Evolutionary conservation across 139 green algal genomes (phyloP), one percentile per base, ranked within the genome.

Genomic region (Choricystis sp.): DNA sequence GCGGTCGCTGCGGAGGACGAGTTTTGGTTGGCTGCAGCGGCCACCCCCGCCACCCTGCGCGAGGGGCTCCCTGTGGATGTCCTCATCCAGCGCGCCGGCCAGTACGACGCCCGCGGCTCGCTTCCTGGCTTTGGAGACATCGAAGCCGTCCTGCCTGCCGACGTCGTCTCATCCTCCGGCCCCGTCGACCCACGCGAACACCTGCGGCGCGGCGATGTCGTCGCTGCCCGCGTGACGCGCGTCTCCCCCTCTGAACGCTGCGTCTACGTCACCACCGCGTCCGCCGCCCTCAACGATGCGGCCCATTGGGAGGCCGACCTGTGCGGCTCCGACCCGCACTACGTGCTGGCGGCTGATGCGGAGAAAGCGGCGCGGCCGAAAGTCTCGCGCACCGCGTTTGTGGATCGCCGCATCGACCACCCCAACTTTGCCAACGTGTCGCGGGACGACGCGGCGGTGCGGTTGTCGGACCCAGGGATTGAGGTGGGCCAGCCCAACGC

Each of bases 21-120:
- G 19, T 86, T 90, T 66, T 89, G 69, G 59, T 62, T 85, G 69
- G 65, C 77, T 63, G 49, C 75, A 26, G 81, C 79, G 26, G 16
- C 87, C 67, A 77, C 66, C 0, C 19, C 59, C 0, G 69, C 81
- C 1, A 83, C 63, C 14, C 57, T 87, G 19, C 77, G 72, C 62
- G 3, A 22, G 3, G 81, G 83, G 5, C 67, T 69, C 1, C n/a
- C 67, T 40, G 79, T 86, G 29, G 72, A 83, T 56, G 77, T 72
- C 3, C 59, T 59, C 24, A 64, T 83, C 56, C 63, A 69, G 21
- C 64, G 58, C 19, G 66, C 70, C 20, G 40, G 60, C 9, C 61
- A 66, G 21, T 26, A 28, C 21, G 29, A 59, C 1, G 70, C 64
- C 26, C 64, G 59, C 24, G 70, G 63, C 49, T 59, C 61, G 9